Conservation (phyloP, 306 rosid genomes). For the Cicer cuneatum region DNA sequence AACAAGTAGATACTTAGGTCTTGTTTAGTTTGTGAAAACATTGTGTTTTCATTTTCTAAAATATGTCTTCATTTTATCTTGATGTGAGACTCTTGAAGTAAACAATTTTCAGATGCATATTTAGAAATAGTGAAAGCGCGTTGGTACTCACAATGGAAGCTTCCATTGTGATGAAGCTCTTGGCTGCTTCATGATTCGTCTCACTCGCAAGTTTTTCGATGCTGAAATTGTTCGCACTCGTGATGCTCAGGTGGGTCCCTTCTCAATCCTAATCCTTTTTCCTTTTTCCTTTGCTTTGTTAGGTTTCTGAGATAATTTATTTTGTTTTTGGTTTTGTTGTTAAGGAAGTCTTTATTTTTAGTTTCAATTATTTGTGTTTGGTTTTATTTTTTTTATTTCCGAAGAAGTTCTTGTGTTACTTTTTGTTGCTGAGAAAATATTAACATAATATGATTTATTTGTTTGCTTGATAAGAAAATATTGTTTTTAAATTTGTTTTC, state of each 20-base stretch:
- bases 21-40: too few species aligned
- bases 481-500: neutral
- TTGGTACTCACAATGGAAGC: constrained; percentile 95
- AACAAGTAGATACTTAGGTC: too few species aligned
- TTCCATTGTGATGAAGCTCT: constrained; percentile 99
- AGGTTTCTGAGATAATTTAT: neutral
- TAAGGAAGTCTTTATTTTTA: neutral
- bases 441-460: neutral
- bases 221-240: constrained; percentile 88
- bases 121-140: constrained; percentile 48
- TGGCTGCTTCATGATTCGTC: constrained; percentile 99
- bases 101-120: too few species aligned
- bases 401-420: too few species aligned
- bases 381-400: neutral
- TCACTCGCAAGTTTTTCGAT: constrained; percentile 64
- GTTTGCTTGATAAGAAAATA: neutral
- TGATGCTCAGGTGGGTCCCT: constrained; percentile 62
- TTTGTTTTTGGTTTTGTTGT: neutral
- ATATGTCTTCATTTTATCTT: too few species aligned
- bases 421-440: neutral
- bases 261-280: neutral
- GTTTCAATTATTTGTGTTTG: too few species aligned
- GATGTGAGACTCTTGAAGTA: too few species aligned
- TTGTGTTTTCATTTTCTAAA: too few species aligned
- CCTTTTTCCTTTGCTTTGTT: neutral